Percentiles rank a stretch among this genome's conserved stretches.
Conservation (phyloP, 306 rosid genomes). For the Pyrus pyrifolia region DNA sequence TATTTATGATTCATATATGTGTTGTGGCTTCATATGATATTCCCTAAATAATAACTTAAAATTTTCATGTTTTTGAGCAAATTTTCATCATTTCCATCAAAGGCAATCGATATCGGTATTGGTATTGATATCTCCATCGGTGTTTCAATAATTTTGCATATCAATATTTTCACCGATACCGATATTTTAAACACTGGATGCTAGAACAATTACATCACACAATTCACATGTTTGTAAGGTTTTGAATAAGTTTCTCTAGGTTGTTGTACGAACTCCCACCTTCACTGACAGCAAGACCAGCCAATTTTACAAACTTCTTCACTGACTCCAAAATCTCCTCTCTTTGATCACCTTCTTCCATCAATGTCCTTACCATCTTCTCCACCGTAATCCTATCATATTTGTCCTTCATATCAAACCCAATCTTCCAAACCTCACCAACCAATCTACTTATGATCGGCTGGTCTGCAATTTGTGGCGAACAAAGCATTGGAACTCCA, state of each 20-base stretch:
- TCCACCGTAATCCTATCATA: slow-evolving; percentile 1
- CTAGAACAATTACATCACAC: too few relatives aligned
- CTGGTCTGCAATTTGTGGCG: slow-evolving; percentile 12
- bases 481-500: slow-evolving; percentile 26
- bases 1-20: too few relatives aligned
- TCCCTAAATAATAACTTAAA: too few relatives aligned
- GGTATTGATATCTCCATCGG: too few relatives aligned
- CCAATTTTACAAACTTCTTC: slow-evolving; percentile 2
- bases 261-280: slow-evolving; percentile 15
- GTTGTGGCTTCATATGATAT: too few relatives aligned
- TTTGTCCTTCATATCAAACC: slow-evolving; percentile 7
- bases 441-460: slow-evolving; percentile 6
- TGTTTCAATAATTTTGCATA: too few relatives aligned
- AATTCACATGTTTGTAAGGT: not conserved
- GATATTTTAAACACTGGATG: too few relatives aligned
- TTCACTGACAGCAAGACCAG: not conserved
- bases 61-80: too few relatives aligned
- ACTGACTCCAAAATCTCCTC: slow-evolving; percentile 11
- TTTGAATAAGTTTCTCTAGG: slow-evolving; percentile 4
- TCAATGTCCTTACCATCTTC: slow-evolving; percentile 4
- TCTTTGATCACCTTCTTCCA: not conserved
- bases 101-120: too few relatives aligned
- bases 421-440: slow-evolving; percentile 19
- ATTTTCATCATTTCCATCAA: too few relatives aligned
- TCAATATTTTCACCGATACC: too few relatives aligned